These are phyloP conservation scores for Cairneyella variabilis DNA, from an alignment of 495 filamentous ascomycete species.

Conservation along the genomic window DNA sequence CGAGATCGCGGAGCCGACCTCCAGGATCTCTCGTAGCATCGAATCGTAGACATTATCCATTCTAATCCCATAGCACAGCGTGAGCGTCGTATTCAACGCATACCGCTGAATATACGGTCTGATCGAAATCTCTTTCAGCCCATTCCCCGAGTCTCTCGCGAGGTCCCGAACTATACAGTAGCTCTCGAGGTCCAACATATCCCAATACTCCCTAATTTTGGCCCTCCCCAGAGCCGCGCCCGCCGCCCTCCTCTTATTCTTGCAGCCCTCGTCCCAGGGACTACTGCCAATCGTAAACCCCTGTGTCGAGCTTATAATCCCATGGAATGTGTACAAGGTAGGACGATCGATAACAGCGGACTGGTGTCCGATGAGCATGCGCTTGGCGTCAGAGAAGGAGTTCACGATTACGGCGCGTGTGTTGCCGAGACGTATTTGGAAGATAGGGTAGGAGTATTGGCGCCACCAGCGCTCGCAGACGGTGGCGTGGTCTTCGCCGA, in stretches of 20 bases:
- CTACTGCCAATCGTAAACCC: constrained; percentile 65
- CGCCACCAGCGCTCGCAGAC: constrained; percentile 51
- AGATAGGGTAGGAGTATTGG: constrained; percentile 47
- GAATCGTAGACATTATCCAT: constrained; percentile 52
- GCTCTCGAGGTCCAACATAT: constrained; percentile 58
- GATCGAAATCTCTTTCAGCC: constrained; percentile 48
- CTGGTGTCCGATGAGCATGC: constrained; percentile 44
- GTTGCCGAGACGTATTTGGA: constrained; percentile 52
- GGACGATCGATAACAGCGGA: constrained; percentile 45
- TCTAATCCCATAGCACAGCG: constrained; percentile 60
- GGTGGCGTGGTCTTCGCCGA: constrained; percentile 53
- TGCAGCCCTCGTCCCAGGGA: constrained; percentile 58
- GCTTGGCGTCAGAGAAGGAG: constrained; percentile 42
- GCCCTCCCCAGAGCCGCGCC: constrained; percentile 59
- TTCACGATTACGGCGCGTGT: constrained; percentile 46
- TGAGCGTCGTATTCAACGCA: constrained; percentile 53
- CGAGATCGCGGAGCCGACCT: constrained; percentile 58
- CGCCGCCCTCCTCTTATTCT: constrained; percentile 58
- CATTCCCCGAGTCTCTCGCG: constrained; percentile 46
- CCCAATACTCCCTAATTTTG: constrained; percentile 54
- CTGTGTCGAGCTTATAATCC: constrained; percentile 43
- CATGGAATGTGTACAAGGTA: constrained; percentile 46
- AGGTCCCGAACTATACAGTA: constrained; percentile 57
- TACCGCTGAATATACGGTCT: constrained; percentile 59
- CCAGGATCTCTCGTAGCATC: constrained; percentile 58